Evolutionary conservation across 2,329 filamentous ascomycete species (phyloP).

Genomic region (Phoma sp.): DNA sequence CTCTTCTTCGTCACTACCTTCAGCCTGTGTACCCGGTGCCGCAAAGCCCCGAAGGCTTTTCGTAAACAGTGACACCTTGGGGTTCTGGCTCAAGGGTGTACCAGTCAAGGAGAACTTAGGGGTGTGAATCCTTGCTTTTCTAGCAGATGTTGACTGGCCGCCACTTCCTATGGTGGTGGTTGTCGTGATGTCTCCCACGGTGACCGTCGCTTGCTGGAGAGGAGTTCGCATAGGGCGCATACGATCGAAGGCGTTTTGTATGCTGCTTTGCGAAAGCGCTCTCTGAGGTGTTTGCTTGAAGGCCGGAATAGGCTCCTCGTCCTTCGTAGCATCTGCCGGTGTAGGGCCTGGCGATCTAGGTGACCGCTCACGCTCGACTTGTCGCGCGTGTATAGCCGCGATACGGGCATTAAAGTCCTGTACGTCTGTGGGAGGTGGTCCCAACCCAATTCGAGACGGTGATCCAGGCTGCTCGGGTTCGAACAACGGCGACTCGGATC

Average conservation of each 20-base stretch:
- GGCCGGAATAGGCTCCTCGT: conserved; percentile 35
- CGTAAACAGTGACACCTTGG: conserved; percentile 48
- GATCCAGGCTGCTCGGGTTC: conserved; percentile 25
- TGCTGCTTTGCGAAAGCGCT: conserved; percentile 46
- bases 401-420: conserved; percentile 52
- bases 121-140: conserved; percentile 51
- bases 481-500: conserved; percentile 31
- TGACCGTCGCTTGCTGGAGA: conserved; percentile 74
- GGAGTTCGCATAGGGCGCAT: conserved; percentile 69
- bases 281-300: conserved; percentile 41
- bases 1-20: conserved; percentile 39
- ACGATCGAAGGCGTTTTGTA: conserved; percentile 68
- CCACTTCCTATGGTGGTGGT: conserved; percentile 67
- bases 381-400: conserved; percentile 40
- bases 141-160: conserved; percentile 55
- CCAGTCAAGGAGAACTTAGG: conserved; percentile 45
- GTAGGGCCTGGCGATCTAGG: conserved; percentile 15
- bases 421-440: conserved; percentile 30
- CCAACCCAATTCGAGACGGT: conserved; percentile 7
- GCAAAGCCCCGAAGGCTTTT: conserved; percentile 60
- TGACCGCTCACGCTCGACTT: conserved; percentile 18
- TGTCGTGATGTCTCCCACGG: conserved; percentile 71
- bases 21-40: conserved; percentile 58
- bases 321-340: conserved; percentile 15
- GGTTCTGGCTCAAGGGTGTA: conserved; percentile 35